Evolutionary conservation across 148 eudicot genomes (phyloP).

Genomic region (Bassia scoparia): DNA sequence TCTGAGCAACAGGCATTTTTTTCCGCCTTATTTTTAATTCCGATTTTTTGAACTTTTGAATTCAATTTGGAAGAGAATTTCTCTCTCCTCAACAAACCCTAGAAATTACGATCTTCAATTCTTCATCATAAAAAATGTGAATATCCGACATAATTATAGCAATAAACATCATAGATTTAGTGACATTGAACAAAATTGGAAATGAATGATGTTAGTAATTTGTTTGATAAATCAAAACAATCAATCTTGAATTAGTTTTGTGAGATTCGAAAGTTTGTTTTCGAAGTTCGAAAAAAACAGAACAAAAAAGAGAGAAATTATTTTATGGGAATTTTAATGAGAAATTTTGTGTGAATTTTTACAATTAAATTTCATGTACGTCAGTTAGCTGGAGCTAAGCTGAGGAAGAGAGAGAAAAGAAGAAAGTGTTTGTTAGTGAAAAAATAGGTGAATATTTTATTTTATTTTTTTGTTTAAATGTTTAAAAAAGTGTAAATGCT

Average conservation of each 20-base stretch:
- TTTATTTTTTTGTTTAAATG: not conserved
- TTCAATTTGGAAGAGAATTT: not conserved
- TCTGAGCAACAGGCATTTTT: constrained; percentile 56
- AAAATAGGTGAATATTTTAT: constrained; percentile 17
- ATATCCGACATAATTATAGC: constrained; percentile 11
- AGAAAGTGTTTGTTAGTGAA: not conserved
- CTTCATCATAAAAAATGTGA: not conserved
- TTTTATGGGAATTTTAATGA: constrained; percentile 17
- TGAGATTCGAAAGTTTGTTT: too few relatives aligned
- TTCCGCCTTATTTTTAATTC: too few relatives aligned
- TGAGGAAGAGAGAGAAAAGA: constrained; percentile 9
- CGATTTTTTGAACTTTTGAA: constrained; percentile 11
- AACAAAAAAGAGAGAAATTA: not conserved
- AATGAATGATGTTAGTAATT: not conserved
- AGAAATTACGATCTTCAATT: constrained; percentile 17
- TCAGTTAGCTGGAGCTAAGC: constrained; percentile 39
- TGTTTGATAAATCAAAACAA: too few relatives aligned
- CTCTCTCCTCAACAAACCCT: constrained; percentile 19
- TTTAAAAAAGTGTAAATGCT: not conserved
- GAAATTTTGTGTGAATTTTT: not conserved
- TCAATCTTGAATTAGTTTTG: too few relatives aligned
- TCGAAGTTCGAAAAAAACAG: too few relatives aligned
- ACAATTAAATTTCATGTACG: constrained; percentile 20
- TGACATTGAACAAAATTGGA: not conserved
- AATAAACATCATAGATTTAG: not conserved